phyloP scores from a whole-genome alignment of 495 filamentous ascomycete genomes.

The Mytilinidion resinicola region DNA sequence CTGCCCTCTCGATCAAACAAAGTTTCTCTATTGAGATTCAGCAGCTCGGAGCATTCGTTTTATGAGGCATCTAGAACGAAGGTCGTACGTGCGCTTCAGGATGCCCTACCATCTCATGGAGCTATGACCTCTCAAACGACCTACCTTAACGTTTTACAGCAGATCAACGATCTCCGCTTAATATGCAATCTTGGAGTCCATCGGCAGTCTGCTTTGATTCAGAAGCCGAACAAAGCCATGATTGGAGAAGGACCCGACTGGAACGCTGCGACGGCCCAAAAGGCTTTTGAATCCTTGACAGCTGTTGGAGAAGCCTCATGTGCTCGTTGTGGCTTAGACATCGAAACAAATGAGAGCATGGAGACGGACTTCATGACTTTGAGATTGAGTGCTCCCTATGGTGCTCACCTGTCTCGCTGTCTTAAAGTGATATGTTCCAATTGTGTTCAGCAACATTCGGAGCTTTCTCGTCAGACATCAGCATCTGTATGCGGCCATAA shows the following conservation, averaged over 20 bases:
- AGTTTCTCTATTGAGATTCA: not conserved
- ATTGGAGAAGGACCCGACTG: not conserved
- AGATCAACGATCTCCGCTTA: constrained; percentile 10
- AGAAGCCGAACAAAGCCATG: not conserved
- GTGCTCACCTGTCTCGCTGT: not conserved
- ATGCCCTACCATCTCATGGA: not conserved
- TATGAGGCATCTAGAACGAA: not conserved
- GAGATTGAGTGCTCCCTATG: no score
- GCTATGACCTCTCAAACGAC: not conserved
- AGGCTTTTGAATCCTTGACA: not conserved
- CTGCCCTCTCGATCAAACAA: constrained; percentile 31
- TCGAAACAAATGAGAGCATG: not conserved
- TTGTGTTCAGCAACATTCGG: not conserved
- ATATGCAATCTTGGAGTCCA: constrained; percentile 11
- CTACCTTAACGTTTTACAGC: constrained; percentile 7
- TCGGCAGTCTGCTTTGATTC: not conserved
- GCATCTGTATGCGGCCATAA: not conserved
- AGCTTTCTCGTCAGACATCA: not conserved
- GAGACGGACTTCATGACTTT: not conserved
- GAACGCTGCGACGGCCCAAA: not conserved
- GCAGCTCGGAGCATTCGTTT: not conserved
- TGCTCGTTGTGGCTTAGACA: not conserved
- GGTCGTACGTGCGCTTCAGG: not conserved
- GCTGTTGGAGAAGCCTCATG: not conserved
- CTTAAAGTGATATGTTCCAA: not conserved